phyloP scores from a whole-genome alignment of 305 asterid genomes.

The Lippia alba region DNA sequence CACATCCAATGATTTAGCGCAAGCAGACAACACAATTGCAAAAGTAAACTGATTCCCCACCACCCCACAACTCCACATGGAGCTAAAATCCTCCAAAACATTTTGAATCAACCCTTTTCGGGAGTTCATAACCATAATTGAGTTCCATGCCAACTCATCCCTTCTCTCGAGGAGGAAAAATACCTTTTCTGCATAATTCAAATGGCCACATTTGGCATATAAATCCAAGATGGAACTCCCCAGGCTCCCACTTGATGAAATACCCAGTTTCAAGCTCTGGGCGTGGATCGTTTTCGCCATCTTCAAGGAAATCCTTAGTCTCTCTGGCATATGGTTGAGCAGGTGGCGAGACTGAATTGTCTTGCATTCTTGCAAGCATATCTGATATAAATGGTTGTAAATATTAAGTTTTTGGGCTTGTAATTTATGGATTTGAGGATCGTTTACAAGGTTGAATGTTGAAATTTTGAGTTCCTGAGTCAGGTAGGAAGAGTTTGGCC shows the following conservation, averaged over 20 bases:
- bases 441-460: slow-evolving; percentile 31
- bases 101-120: slow-evolving; percentile 50
- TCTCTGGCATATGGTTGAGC: slow-evolving; percentile 70
- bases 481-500: slow-evolving; percentile 24
- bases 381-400: slow-evolving; percentile 41
- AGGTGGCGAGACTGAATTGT: slow-evolving; percentile 55
- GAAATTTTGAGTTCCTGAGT: slow-evolving; percentile 43
- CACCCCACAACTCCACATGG: slow-evolving; percentile 64
- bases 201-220: slow-evolving; percentile 75
- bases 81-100: slow-evolving; percentile 53
- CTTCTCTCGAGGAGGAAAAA: slow-evolving; percentile 53
- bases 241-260: slow-evolving; percentile 53
- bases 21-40: slow-evolving; percentile 76
- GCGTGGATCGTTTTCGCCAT: slow-evolving; percentile 58
- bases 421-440: slow-evolving; percentile 22
- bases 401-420: slow-evolving; percentile 23
- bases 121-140: slow-evolving; percentile 73
- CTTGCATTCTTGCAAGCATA: slow-evolving; percentile 67
- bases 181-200: slow-evolving; percentile 55
- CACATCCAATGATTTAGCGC: slow-evolving; percentile 59
- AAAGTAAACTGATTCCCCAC: slow-evolving; percentile 71
- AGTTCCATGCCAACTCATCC: slow-evolving; percentile 82
- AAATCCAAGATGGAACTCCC: slow-evolving; percentile 79
- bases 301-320: slow-evolving; percentile 44
- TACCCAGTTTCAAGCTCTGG: slow-evolving; percentile 56